Base-by-base conservation (phyloP, 306 rosid genomes). In the Hippophae rhamnoides region DNA sequence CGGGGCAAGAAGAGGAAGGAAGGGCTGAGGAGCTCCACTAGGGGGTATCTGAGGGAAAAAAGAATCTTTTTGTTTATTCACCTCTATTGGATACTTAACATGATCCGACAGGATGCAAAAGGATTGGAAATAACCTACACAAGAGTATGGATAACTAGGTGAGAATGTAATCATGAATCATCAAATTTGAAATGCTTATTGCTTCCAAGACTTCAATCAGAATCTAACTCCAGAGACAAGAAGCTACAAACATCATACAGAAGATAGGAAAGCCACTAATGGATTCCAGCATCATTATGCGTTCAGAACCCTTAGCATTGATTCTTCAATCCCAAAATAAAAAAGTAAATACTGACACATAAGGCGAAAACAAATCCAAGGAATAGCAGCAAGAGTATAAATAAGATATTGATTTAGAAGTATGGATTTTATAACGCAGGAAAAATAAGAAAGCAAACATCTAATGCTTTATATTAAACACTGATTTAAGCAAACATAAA, bases 1-100 rank as follows among this genome's bases (percentile, higher is more conserved):
- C 41, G 99, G 99, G 43, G 99, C 99, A 65, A 88, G 81, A 72
- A 86, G 82, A 53, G 99, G 99, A 73, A 92, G 73, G 65, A 88
- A 84, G 10, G 99, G 99, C 59, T 74, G 84, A 6, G 93, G 96
- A 76, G 89, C 57, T 62, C 74, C 86, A 46, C 72, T 70, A 8
- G 96, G 96, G 5, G 96, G 69, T 57, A 85, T 56, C 83, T 72
- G 45, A 12, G 96, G 89, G 27, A 81, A 56, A 76, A 78, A 71
- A 41, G 74, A 56, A 54, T 74, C 85, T 67, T 43, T 60, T 58
- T 61, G 81, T 65, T 66, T 76, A 70, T 54, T 75, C 47, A 6
- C 14, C 68, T 49, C 60, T 63, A 60, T 60, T 45, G 72, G 73
- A 61, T 43, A 69, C 63, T 43, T 65, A 60, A 40, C 62, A 71